Conservation (phyloP, 768 basidiomycete genomes). For the Kwoniella bestiolae region DNA sequence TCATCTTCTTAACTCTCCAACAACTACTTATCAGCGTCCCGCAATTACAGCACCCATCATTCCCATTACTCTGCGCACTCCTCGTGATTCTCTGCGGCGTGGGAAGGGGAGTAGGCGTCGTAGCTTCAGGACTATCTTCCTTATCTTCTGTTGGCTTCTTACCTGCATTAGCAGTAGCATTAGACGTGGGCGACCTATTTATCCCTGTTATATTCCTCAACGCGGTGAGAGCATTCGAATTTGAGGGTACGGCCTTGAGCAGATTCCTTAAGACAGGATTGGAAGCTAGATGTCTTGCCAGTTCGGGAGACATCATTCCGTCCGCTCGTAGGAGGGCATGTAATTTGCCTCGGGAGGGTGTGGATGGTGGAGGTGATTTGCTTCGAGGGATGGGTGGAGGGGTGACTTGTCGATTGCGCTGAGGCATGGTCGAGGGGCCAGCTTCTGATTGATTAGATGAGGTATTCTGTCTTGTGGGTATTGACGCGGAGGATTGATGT, state of each 20-base stretch:
- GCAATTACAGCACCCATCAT: conserved; percentile 48
- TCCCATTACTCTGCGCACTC: neutral
- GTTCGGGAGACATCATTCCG: conserved; percentile 43
- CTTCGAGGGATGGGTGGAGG: conserved; percentile 36
- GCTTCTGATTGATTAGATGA: neutral
- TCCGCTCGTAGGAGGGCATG: conserved; percentile 40
- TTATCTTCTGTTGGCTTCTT: conserved; percentile 14
- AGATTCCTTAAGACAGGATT: conserved; percentile 44
- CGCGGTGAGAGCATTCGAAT: conserved; percentile 14
- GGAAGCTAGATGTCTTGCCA: conserved; percentile 38
- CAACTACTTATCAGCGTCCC: conserved; percentile 33
- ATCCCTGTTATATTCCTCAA: conserved; percentile 22
- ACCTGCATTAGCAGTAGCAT: neutral
- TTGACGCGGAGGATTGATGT: no score
- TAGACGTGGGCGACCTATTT: conserved; percentile 5
- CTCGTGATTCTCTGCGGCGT: conserved; percentile 5
- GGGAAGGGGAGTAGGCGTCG: conserved; percentile 25
- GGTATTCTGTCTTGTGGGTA: neutral
- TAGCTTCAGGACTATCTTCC: conserved; percentile 25
- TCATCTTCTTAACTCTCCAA: conserved; percentile 43
- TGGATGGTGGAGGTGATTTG: conserved; percentile 48
- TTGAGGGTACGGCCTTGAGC: conserved; percentile 43
- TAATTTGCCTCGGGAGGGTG: conserved; percentile 40
- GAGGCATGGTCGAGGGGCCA: no score
- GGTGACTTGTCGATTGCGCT: conserved; percentile 32